Percentiles rank a stretch among this genome's conserved stretches.
Evolutionary conservation across 495 filamentous ascomycete species (phyloP).

Genomic region (Cercophora sp.): DNA sequence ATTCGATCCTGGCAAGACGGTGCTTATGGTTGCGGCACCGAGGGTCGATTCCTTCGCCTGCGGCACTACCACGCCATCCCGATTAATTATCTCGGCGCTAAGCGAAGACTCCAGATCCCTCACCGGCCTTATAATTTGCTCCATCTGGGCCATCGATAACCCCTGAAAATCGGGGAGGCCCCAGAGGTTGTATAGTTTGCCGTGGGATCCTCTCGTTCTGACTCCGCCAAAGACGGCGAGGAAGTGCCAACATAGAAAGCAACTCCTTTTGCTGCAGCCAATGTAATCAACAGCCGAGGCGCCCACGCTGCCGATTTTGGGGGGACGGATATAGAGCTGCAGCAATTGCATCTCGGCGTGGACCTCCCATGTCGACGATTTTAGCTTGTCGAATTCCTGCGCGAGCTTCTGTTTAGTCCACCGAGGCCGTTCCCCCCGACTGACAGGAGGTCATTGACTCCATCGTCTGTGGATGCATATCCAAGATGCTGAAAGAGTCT

Average conservation of each 20-base stretch:
- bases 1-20: background rate
- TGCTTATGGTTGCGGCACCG: background rate
- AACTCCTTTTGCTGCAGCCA: conserved; percentile 7
- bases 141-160: background rate
- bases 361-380: conserved; percentile 4
- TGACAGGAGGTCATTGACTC: too few relatives aligned
- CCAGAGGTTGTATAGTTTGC: conserved; percentile 8
- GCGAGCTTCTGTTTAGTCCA: background rate
- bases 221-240: background rate
- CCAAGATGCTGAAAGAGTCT: background rate
- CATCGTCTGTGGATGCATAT: background rate
- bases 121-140: background rate
- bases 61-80: background rate
- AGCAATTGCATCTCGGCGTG: conserved; percentile 7
- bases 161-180: background rate
- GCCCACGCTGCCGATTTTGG: background rate
- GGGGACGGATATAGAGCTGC: background rate
- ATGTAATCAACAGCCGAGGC: background rate
- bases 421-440: too few relatives aligned
- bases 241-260: conserved; percentile 6
- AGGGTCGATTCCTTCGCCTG: conserved; percentile 2
- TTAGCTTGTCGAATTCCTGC: conserved; percentile 6
- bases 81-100: background rate
- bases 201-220: conserved; percentile 4
- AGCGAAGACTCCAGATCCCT: background rate